phyloP scores from a whole-genome alignment of 306 rosid genomes.

The Glycine soja region DNA sequence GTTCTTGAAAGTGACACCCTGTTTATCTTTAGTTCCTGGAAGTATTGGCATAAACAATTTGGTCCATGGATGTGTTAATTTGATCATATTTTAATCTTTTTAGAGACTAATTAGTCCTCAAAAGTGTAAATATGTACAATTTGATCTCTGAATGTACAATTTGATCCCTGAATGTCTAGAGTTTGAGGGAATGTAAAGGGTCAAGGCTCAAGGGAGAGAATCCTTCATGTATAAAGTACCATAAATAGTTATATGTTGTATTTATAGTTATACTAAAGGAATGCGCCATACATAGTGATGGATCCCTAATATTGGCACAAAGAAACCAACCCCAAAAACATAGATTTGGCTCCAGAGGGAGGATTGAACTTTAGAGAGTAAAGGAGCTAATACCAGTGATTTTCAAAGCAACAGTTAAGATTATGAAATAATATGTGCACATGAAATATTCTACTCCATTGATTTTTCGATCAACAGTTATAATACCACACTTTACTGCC shows the following conservation, averaged over 20 bases:
- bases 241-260: background rate
- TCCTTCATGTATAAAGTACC: background rate
- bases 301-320: background rate
- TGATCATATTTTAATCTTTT: conserved; percentile 4
- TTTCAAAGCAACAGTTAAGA: background rate
- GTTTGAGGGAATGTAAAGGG: background rate
- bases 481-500: no score
- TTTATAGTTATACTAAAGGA: background rate
- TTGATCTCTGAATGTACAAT: background rate
- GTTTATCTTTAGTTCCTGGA: background rate
- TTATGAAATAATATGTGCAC: background rate
- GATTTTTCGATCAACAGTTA: no score
- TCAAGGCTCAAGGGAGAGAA: background rate
- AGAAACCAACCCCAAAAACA: background rate
- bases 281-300: background rate
- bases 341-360: background rate
- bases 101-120: background rate
- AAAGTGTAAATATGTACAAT: background rate
- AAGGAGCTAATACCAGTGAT: background rate
- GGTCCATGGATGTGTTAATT: background rate
- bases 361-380: background rate
- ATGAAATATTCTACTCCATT: no score
- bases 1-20: background rate
- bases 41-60: background rate
- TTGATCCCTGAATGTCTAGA: background rate